Evolutionary conservation across 306 rosid species (phyloP).

Genomic region (Cucumis hystrix): DNA sequence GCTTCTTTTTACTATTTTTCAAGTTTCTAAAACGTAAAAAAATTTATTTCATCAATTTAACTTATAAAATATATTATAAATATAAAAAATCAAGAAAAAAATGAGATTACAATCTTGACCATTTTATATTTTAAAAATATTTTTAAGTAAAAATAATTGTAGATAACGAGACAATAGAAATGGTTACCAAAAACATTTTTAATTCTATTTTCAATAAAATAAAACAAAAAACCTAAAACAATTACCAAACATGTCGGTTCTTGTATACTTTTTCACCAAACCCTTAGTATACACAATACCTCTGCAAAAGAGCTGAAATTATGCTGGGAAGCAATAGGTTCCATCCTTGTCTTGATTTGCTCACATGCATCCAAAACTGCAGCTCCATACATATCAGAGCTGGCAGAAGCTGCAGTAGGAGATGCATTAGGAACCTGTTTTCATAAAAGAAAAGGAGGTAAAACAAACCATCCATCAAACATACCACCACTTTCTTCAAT

Average conservation of each 20-base stretch:
- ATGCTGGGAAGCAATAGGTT: slow-evolving; percentile 52
- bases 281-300: background rate
- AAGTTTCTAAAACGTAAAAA: background rate
- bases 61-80: background rate
- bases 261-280: background rate
- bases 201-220: background rate
- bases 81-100: background rate
- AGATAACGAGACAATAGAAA: background rate
- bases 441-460: slow-evolving; percentile 11
- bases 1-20: background rate
- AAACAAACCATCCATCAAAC: background rate
- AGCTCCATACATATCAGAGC: slow-evolving; percentile 93
- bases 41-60: background rate
- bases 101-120: background rate
- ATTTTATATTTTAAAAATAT: background rate
- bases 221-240: background rate
- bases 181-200: background rate
- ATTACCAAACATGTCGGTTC: background rate
- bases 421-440: slow-evolving; percentile 83
- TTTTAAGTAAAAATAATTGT: background rate
- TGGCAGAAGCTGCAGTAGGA: slow-evolving; percentile 97
- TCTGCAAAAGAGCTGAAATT: slow-evolving; percentile 52
- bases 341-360: slow-evolving; percentile 72
- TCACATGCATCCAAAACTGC: slow-evolving; percentile 97
- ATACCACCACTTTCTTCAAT: background rate